Evolutionary conservation across 768 basidiomycete genomes (phyloP).

Genomic region (Butyriboletus loyo): DNA sequence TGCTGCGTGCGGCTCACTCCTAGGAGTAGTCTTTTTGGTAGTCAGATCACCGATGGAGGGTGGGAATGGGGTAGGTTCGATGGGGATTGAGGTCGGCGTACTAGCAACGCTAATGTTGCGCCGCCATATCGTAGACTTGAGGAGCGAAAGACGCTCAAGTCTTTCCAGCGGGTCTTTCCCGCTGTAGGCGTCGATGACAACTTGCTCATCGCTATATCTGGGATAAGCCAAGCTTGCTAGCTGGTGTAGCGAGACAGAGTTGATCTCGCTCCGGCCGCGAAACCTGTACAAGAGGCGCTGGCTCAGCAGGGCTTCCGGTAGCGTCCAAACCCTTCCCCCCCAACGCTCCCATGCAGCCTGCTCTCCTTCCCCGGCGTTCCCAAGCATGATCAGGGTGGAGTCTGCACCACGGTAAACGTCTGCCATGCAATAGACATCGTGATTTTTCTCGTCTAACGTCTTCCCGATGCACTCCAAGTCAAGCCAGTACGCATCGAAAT

Average conservation of each 20-base stretch:
- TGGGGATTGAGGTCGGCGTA: background rate
- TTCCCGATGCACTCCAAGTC: background rate
- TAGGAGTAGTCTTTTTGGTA: background rate
- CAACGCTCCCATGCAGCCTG: slow-evolving; percentile 7
- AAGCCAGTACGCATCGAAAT: no score
- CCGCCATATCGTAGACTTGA: slow-evolving; percentile 20
- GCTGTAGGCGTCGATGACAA: slow-evolving; percentile 17
- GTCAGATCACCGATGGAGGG: no score
- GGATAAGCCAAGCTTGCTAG: slow-evolving; percentile 17
- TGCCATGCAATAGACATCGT: background rate
- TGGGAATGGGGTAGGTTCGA: background rate
- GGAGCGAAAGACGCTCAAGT: slow-evolving; percentile 14
- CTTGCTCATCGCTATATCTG: slow-evolving; percentile 2
- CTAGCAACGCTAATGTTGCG: background rate
- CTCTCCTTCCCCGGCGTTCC: background rate
- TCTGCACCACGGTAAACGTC: background rate
- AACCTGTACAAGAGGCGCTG: slow-evolving; percentile 4
- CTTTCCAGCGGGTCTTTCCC: slow-evolving; percentile 15
- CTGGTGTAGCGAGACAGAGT: background rate
- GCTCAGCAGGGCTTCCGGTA: background rate
- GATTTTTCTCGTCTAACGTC: background rate
- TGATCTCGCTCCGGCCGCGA: background rate
- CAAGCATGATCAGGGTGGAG: background rate
- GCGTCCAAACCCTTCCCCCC: slow-evolving; percentile 18
- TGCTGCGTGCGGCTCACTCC: slow-evolving; percentile 6